These are phyloP conservation scores for Coemansia sp. DNA, from an alignment of 192 early-diverging fungal genomes.

Conservation along the genomic window DNA sequence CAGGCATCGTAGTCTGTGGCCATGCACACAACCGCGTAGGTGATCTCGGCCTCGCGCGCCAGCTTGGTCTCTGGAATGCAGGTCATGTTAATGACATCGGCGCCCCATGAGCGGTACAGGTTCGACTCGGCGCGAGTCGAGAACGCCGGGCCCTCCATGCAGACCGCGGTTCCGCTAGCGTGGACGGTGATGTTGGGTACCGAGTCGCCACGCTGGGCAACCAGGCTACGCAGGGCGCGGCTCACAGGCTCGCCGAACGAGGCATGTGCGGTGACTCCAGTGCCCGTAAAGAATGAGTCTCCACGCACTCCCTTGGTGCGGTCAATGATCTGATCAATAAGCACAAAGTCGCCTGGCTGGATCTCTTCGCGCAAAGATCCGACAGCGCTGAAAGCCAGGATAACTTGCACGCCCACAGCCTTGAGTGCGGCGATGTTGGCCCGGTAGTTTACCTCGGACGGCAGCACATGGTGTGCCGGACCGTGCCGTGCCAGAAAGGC, in stretches of 20 bases:
- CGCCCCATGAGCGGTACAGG: constrained; percentile 94
- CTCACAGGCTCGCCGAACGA: constrained; percentile 96
- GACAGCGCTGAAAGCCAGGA: constrained; percentile 97
- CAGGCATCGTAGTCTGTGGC: constrained; percentile 98
- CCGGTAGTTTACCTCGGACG: constrained; percentile 87
- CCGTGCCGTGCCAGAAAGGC: constrained; percentile 98
- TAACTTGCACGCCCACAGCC: constrained; percentile 87
- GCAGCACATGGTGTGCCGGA: constrained; percentile 82
- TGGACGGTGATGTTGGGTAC: constrained; percentile 66
- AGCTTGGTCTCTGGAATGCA: constrained; percentile 96
- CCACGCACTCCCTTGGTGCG: constrained; percentile 95
- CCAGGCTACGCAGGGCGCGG: constrained; percentile 69
- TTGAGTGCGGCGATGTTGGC: constrained; percentile 99
- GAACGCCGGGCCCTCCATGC: constrained; percentile 99
- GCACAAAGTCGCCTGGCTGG: constrained; percentile 90
- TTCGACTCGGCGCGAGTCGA: constrained; percentile 97
- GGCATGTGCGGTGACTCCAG: constrained; percentile 91
- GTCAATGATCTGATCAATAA: constrained; percentile 95
- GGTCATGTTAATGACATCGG: constrained; percentile 98
- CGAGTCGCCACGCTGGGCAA: constrained; percentile 64
- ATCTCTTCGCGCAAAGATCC: constrained; percentile 96
- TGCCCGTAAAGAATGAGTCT: constrained; percentile 91
- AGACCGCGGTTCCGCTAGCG: constrained; percentile 82
- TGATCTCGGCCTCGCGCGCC: constrained; percentile 97
- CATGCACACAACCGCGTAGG: constrained; percentile 99